A percentile compares a stretch with the other conserved stretches of the same genome.
Evolutionary conservation across 148 eudicot species (phyloP).

Genomic region (Amaranthus cruentus): DNA sequence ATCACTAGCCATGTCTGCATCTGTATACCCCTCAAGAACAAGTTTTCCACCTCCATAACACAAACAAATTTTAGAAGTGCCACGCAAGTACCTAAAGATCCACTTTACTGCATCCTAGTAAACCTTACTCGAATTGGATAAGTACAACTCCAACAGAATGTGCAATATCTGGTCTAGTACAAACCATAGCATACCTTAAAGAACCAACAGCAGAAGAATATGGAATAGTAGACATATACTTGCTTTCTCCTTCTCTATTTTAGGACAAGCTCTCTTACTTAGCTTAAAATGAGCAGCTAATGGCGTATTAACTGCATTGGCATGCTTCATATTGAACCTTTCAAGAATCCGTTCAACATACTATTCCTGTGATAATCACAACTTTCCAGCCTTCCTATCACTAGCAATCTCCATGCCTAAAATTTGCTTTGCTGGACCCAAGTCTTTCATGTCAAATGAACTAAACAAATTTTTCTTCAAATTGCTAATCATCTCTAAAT

Average conservation of each 20-base stretch:
- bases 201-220: not conserved
- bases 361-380: not conserved
- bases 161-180: too few relatives aligned
- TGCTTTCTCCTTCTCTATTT: not conserved
- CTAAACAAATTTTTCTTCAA: too few relatives aligned
- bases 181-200: too few relatives aligned
- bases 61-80: too few relatives aligned
- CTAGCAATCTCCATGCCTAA: too few relatives aligned
- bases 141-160: not conserved
- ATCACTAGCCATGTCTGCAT: not conserved
- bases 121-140: not conserved
- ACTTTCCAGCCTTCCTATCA: too few relatives aligned
- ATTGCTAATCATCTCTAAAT: not conserved
- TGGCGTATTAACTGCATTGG: not conserved
- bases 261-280: not conserved
- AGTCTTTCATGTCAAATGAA: too few relatives aligned
- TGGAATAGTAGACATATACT: slow-evolving; percentile 1
- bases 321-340: too few relatives aligned
- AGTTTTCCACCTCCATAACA: too few relatives aligned
- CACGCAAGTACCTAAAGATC: too few relatives aligned
- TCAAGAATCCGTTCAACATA: not conserved
- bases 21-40: not conserved
- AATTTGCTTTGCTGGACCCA: too few relatives aligned
- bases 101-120: too few relatives aligned
- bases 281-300: not conserved